Evolutionary conservation across 371 early-diverging fungal genomes (phyloP), one percentile per base, ranked within the genome.

Genomic region (Dichotomocladium elegans): DNA sequence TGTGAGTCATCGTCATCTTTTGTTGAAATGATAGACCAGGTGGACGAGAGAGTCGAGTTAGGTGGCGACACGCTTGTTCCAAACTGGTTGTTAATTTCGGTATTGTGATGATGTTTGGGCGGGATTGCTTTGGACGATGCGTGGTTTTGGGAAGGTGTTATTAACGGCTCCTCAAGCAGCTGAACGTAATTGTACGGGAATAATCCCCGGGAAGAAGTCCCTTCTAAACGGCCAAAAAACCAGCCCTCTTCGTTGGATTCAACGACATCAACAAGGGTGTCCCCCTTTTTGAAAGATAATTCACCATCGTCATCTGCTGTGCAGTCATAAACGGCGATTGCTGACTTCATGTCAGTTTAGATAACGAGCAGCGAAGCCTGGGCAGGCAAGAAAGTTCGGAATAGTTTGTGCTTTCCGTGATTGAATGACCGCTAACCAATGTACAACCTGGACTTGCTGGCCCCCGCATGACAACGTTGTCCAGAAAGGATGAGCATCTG

Each of bases 241-340:
- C 83, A 83, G 35, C 80, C 83, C 10, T 77, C 75, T 54, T 83
- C 83, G n/a, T 61, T 62, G 4, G 83, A 75, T 42, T 67, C 57
- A 6, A 51, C 62, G 7, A 82, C 82, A 61, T 83, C 77, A 5
- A 76, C 60, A 1, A 86, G 41, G 51, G 77, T 70, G 47, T 79
- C 82, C 14, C 83, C 84, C 49, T 78, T 77, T 29, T 55, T 59
- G 52, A 86, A 86, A 0, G 83, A 70, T 41, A 86, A 63, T 51
- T 86, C 86, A 5, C 71, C 74, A 21, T 66, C 64, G 30, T 81
- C 79, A 48, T 86, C 86, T 5, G 80, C 86, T 35, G 63, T 57
- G 48, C 86, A 86, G 51, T 83, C 79, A 62, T 69, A 86, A n/a
- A 82, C 46, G 19, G 86, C 86, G 26, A 68, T 73, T 37, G 82